These are phyloP conservation scores for Haplographium delicatum DNA, from an alignment of 495 filamentous ascomycete genomes.

Conservation along the genomic window DNA sequence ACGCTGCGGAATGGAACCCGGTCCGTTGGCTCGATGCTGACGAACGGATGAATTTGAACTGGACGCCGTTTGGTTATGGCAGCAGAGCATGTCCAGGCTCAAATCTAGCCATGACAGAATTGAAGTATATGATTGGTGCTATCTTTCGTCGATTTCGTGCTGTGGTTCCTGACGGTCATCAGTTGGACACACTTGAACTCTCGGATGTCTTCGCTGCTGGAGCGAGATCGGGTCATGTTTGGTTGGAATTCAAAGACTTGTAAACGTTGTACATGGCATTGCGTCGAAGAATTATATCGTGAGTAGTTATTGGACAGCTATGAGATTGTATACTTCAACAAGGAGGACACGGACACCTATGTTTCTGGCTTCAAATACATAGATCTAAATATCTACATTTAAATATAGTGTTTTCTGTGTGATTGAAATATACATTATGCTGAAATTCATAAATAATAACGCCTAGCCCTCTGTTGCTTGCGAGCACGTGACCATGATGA, in stretches of 20 bases:
- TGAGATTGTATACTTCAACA: no score
- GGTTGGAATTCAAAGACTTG: neutral
- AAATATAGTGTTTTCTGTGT: no score
- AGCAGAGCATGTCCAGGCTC: neutral
- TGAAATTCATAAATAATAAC: no score
- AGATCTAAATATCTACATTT: no score
- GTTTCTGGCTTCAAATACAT: no score
- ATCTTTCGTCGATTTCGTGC: neutral
- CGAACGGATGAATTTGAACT: neutral
- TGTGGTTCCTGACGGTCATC: neutral
- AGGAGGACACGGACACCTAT: no score
- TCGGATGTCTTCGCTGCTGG: neutral
- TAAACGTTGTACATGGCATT: no score
- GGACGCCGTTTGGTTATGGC: neutral
- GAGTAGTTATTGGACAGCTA: no score
- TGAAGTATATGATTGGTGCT: neutral
- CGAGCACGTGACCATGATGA: no score
- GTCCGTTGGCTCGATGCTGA: neutral
- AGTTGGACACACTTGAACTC: neutral
- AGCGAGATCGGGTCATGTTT: neutral
- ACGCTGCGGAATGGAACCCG: neutral
- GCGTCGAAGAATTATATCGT: no score
- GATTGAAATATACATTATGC: no score
- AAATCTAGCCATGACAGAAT: neutral
- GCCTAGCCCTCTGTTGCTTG: no score